Conservation (phyloP, 2,329 filamentous ascomycete genomes). For the Cadophora sp. region DNA sequence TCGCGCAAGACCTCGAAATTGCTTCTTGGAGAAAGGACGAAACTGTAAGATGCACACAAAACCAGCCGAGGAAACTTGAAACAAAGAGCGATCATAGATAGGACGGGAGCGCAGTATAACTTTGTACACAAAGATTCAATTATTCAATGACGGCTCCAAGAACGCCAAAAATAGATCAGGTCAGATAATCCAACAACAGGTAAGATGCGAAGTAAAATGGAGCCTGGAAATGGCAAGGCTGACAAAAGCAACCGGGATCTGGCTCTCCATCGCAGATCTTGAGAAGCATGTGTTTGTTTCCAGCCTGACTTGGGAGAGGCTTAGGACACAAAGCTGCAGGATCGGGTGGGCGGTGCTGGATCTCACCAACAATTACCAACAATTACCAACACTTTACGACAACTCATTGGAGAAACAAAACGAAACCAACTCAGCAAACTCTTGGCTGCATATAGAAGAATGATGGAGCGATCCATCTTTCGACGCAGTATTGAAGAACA, state of each 20-base stretch:
- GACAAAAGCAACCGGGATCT: not conserved
- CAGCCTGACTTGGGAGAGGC: not conserved
- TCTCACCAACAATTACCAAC: slow-evolving; percentile 4
- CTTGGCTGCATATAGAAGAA: not conserved
- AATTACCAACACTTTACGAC: not conserved
- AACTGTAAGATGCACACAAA: not conserved
- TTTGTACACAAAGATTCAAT: not conserved
- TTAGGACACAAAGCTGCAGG: not conserved
- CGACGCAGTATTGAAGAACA: not conserved
- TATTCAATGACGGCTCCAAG: not conserved
- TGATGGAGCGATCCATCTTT: not conserved
- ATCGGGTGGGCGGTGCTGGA: not conserved
- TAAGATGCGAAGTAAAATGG: not conserved
- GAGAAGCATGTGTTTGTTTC: not conserved
- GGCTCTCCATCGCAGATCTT: not conserved
- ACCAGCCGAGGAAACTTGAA: not conserved
- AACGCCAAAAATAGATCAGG: not conserved
- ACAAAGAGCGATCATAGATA: not conserved
- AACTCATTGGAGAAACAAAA: not conserved
- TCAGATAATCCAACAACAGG: not conserved
- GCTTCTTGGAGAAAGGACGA: not conserved
- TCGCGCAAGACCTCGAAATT: too few species aligned
- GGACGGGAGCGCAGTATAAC: not conserved
- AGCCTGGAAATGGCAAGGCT: not conserved
- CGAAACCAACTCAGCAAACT: not conserved